These are phyloP conservation scores for Buxus sempervirens DNA, from an alignment of 164 flowering plant species.

Conservation along the genomic window DNA sequence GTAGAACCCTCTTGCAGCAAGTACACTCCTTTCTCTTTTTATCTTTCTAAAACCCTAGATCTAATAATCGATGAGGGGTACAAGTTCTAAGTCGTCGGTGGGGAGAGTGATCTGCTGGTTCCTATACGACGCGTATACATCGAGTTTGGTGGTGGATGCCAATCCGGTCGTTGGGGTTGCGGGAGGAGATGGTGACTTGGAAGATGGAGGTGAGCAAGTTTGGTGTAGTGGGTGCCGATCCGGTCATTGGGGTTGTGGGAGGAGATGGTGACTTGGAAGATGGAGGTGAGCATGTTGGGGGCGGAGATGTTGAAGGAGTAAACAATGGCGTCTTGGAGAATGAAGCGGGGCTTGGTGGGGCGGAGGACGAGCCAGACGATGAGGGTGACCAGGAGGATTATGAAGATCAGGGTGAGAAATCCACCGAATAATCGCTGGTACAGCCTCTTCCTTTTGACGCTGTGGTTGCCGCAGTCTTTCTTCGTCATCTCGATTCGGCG, in stretches of 20 bases:
- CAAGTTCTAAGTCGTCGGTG: no score
- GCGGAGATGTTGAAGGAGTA: constrained; percentile 61
- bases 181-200: constrained; percentile 61
- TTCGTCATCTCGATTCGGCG: background rate
- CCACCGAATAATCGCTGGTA: constrained; percentile 10
- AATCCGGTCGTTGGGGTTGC: constrained; percentile 63
- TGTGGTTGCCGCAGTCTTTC: constrained; percentile 21
- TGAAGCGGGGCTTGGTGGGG: constrained; percentile 46
- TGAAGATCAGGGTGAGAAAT: constrained; percentile 12
- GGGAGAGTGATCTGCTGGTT: constrained; percentile 67
- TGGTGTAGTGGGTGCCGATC: constrained; percentile 73
- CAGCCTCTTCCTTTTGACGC: constrained; percentile 6
- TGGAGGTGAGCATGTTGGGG: constrained; percentile 50
- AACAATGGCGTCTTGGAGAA: constrained; percentile 74
- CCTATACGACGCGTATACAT: constrained; percentile 55
- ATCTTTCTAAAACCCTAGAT: no score
- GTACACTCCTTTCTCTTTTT: no score
- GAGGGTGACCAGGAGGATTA: constrained; percentile 21
- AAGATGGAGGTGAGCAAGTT: constrained; percentile 50
- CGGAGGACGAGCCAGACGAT: constrained; percentile 33
- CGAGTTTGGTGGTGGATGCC: constrained; percentile 71
- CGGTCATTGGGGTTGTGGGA: constrained; percentile 64
- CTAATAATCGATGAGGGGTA: no score
- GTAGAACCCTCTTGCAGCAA: no score
- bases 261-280: constrained; percentile 56